phyloP scores from a whole-genome alignment of 768 basidiomycete genomes.

The Clavulina sp. region DNA sequence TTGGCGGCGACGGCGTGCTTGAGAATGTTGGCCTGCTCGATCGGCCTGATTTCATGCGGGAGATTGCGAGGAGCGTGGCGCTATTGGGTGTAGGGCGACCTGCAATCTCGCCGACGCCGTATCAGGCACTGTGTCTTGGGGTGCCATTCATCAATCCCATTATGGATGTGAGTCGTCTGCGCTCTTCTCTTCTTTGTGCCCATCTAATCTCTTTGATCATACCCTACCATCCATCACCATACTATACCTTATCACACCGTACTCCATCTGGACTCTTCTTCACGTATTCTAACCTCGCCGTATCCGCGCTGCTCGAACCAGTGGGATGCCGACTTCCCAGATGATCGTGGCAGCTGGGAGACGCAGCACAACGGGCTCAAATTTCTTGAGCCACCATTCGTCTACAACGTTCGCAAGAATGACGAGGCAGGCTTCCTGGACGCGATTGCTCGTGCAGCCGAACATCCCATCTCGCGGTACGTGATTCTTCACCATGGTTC shows the following conservation, averaged over 20 bases:
- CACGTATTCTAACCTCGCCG: too few species aligned
- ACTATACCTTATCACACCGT: neutral
- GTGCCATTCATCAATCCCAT: conserved; percentile 20
- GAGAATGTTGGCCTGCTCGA: neutral
- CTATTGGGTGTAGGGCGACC: conserved; percentile 10
- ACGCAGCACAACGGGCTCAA: conserved; percentile 15
- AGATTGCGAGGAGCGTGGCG: conserved; percentile 1
- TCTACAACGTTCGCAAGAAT: conserved; percentile 15
- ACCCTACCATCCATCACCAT: too few species aligned
- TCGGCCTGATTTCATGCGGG: neutral
- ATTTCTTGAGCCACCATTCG: conserved; percentile 13
- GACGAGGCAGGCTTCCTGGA: conserved; percentile 8
- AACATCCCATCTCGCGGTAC: conserved; percentile 12
- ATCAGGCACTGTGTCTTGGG: conserved; percentile 12
- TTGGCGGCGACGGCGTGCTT: neutral
- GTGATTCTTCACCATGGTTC: too few species aligned
- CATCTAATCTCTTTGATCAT: too few species aligned
- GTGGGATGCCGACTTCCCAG: conserved; percentile 13
- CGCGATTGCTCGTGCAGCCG: conserved; percentile 10
- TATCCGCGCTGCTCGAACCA: conserved; percentile 2
- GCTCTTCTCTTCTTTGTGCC: too few species aligned
- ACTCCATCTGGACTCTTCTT: too few species aligned
- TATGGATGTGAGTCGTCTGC: neutral
- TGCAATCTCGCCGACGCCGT: conserved; percentile 6
- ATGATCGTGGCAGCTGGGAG: conserved; percentile 14